These are phyloP conservation scores for Vishniacozyma victoriae DNA, from an alignment of 768 basidiomycete species.

Conservation along the genomic window DNA sequence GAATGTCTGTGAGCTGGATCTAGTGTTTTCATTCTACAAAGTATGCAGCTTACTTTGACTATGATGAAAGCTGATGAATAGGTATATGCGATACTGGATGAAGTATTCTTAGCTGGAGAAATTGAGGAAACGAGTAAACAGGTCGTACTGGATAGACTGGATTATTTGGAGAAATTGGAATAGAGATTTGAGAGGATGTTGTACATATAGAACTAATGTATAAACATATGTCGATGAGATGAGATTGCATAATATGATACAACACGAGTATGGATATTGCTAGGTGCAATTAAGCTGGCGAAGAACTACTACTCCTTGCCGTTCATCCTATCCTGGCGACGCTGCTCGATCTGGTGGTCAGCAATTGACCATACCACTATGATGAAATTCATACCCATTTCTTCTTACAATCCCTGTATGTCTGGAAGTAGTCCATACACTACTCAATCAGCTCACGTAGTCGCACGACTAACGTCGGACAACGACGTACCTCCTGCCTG, in stretches of 20 bases:
- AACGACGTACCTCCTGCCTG: conserved; percentile 36
- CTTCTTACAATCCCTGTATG: conserved; percentile 45
- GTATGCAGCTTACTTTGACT: conserved; percentile 46
- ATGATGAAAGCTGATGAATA: conserved; percentile 40
- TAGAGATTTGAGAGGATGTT: conserved; percentile 49
- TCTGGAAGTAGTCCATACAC: conserved; percentile 23
- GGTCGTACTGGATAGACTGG: conserved; percentile 82
- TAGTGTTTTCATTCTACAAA: conserved; percentile 99
- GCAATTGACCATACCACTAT: too few species aligned
- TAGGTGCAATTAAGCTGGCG: too few species aligned
- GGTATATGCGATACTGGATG: conserved; percentile 98
- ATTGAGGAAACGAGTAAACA: conserved; percentile 98
- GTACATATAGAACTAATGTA: too few species aligned
- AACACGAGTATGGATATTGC: too few species aligned
- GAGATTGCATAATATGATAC: too few species aligned
- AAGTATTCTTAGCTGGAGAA: conserved; percentile 96
- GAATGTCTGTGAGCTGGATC: conserved; percentile 94
- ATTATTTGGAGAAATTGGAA: conserved; percentile 88
- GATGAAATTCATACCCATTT: too few species aligned
- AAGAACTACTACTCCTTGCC: too few species aligned
- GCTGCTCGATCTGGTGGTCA: too few species aligned
- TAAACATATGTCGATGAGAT: too few species aligned
- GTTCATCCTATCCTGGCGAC: too few species aligned
- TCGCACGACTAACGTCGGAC: background rate
- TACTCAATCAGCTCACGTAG: background rate